Conservation (phyloP, 371 early-diverging fungal species). For the Mortierella sp. region DNA sequence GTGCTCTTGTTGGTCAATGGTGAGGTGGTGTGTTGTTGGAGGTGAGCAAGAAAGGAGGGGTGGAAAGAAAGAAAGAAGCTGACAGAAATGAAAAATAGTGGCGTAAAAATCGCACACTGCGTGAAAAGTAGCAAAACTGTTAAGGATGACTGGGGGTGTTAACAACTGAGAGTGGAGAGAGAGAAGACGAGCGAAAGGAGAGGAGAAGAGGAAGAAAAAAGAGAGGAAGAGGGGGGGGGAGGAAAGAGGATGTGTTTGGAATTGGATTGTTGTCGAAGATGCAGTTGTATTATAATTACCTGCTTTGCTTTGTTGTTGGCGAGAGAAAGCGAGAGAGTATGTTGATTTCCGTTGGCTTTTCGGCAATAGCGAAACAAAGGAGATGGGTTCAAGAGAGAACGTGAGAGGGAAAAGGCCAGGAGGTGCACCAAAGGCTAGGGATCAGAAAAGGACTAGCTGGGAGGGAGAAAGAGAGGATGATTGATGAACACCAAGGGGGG, state of each 20-base stretch:
- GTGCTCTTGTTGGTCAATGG: not conserved
- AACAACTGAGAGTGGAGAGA: not conserved
- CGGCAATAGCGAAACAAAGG: not conserved
- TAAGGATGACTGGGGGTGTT: not conserved
- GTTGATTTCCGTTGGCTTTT: constrained; percentile 3
- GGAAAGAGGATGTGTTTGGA: not conserved
- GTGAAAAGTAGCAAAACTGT: not conserved
- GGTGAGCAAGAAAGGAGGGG: not conserved
- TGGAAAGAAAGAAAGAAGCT: not conserved
- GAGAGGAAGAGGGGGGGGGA: not conserved
- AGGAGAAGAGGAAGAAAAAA: not conserved
- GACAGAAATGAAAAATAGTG: not conserved
- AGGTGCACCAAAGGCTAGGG: not conserved
- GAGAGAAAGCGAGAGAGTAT: not conserved
- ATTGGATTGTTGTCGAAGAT: not conserved
- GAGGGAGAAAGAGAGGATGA: not conserved
- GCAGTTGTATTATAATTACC: not conserved
- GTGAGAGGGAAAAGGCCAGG: not conserved
- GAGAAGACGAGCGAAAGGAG: not conserved
- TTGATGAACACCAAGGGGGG: not conserved
- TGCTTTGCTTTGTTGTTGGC: not conserved
- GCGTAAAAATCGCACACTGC: not conserved
- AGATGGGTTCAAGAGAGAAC: not conserved
- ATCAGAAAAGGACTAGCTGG: not conserved
- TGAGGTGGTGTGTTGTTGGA: not conserved